phyloP scores from a whole-genome alignment of 2,329 filamentous ascomycete genomes.

The Claviceps monticola region DNA sequence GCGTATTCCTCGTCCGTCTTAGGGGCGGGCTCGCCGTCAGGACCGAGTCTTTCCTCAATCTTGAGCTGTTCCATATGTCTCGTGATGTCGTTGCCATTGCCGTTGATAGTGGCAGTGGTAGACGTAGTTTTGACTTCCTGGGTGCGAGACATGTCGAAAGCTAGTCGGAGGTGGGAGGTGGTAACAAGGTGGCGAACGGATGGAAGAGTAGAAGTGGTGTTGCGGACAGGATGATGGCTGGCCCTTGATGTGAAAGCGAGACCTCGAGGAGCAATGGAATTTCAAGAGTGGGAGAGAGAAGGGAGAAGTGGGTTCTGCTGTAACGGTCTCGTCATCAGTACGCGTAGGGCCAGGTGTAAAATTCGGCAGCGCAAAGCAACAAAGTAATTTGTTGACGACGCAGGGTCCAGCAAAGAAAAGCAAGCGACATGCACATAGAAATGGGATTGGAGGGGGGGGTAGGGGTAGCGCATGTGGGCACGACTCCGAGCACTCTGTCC shows the following conservation, averaged over 20 bases:
- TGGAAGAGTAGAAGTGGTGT: conserved; percentile 4
- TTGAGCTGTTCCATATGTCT: conserved; percentile 53
- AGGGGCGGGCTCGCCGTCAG: conserved; percentile 65
- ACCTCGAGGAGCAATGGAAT: not conserved
- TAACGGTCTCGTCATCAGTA: not conserved
- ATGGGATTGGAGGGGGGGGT: too few species aligned
- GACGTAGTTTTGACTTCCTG: conserved; percentile 40
- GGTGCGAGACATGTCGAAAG: conserved; percentile 40
- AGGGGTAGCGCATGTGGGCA: not conserved
- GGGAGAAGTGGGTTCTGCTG: not conserved
- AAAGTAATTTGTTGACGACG: not conserved
- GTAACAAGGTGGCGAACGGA: conserved; percentile 2
- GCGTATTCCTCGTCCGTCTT: conserved; percentile 97
- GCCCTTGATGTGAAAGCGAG: not conserved
- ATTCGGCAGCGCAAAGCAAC: not conserved
- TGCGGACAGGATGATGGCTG: not conserved
- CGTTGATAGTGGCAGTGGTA: too few species aligned
- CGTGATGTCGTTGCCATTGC: conserved; percentile 45
- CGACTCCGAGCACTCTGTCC: not conserved
- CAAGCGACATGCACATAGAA: not conserved
- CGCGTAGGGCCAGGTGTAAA: not conserved
- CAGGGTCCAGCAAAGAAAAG: not conserved
- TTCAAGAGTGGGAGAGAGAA: not conserved
- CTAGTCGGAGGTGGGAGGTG: not conserved
- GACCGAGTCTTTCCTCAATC: conserved; percentile 51